phyloP scores from a whole-genome alignment of 495 filamentous ascomycete genomes.

The Lasiosphaeris hirsuta region DNA sequence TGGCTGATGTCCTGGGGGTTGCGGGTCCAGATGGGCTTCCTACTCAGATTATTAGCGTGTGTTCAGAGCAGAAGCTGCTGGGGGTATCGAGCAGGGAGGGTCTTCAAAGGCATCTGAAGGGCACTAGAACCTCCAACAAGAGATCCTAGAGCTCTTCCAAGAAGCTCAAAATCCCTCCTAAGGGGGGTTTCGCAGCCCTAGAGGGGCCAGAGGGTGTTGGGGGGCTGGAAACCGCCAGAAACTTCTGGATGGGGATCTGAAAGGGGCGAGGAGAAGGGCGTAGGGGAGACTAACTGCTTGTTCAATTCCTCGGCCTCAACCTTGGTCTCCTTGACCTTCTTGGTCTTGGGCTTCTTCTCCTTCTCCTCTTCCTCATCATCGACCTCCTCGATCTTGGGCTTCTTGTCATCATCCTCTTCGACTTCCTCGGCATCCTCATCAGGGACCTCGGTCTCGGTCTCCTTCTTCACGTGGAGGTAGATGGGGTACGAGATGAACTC shows the following conservation, averaged over 20 bases:
- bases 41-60: not conserved
- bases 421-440: slow-evolving; percentile 88
- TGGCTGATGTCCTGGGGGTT: slow-evolving; percentile 92
- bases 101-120: no score
- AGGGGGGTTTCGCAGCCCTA: no score
- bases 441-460: slow-evolving; percentile 97
- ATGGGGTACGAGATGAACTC: slow-evolving; percentile 99
- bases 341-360: slow-evolving; percentile 91
- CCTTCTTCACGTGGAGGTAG: slow-evolving; percentile 98
- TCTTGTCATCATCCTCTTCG: slow-evolving; percentile 70
- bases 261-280: not conserved
- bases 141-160: no score
- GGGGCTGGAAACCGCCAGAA: no score
- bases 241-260: no score
- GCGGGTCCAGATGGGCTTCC: slow-evolving; percentile 98
- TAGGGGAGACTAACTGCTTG: slow-evolving; percentile 60
- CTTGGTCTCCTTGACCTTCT: slow-evolving; percentile 98
- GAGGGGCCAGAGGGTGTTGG: no score
- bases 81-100: no score
- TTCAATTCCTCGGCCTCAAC: slow-evolving; percentile 99
- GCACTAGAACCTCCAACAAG: no score
- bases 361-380: slow-evolving; percentile 74
- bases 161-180: no score
- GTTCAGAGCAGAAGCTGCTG: not conserved
- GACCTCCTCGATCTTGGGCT: slow-evolving; percentile 80